These are phyloP conservation scores for Corinectria fuckeliana DNA, from an alignment of 2,329 filamentous ascomycete species.

Conservation along the genomic window DNA sequence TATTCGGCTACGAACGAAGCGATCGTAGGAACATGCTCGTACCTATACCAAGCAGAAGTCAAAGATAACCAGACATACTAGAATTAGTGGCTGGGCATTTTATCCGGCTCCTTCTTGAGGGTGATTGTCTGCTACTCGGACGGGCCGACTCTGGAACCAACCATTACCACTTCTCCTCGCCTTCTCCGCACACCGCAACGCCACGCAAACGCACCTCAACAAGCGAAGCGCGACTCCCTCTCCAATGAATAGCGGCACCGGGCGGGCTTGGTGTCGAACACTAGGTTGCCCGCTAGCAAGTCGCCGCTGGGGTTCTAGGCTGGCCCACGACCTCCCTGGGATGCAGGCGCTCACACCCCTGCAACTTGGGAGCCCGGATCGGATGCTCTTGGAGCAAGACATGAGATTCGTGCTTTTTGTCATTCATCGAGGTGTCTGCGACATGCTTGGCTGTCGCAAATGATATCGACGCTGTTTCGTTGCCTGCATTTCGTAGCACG, in stretches of 20 bases:
- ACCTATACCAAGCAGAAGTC: neutral
- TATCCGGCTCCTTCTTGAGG: constrained; percentile 4
- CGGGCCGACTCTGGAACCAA: constrained; percentile 26
- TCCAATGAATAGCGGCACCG: constrained; percentile 5
- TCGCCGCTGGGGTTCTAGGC: constrained; percentile 2
- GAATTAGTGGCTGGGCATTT: neutral
- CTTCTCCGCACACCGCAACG: constrained; percentile 29
- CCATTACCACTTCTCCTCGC: constrained; percentile 8
- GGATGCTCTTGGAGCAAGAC: no score
- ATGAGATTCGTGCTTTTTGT: no score
- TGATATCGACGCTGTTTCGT: no score
- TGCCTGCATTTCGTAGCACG: no score
- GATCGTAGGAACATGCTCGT: neutral
- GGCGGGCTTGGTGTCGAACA: constrained; percentile 17
- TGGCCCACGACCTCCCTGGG: constrained; percentile 15
- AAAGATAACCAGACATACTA: neutral
- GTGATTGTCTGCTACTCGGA: neutral
- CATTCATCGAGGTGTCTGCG: neutral
- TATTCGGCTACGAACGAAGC: neutral
- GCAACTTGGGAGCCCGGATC: neutral
- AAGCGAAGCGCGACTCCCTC: constrained; percentile 24
- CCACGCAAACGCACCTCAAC: constrained; percentile 15
- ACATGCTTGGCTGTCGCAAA: neutral
- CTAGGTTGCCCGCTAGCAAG: constrained; percentile 8
- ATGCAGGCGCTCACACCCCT: neutral